These are phyloP conservation scores for Coniochaeta hoffmannii DNA, from an alignment of 2,329 filamentous ascomycete genomes.

Conservation along the genomic window DNA sequence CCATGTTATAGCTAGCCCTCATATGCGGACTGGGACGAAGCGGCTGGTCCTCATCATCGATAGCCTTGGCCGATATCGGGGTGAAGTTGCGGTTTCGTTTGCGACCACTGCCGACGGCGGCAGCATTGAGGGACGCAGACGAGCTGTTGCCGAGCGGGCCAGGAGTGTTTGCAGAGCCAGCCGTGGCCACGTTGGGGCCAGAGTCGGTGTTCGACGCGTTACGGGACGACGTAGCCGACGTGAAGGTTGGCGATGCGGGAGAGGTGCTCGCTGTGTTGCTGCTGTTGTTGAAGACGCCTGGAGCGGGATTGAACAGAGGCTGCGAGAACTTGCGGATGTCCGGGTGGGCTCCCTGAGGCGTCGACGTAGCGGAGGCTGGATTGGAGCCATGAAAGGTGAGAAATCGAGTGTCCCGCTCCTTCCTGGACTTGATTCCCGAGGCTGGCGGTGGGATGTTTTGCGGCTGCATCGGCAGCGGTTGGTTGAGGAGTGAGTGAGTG, in stretches of 20 bases:
- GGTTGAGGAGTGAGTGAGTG: conserved; percentile 40
- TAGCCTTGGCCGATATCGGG: conserved; percentile 34
- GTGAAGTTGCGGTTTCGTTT: conserved; percentile 42
- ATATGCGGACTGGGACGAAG: conserved; percentile 26
- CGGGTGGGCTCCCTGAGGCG: conserved; percentile 13
- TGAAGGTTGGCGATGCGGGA: conserved; percentile 21
- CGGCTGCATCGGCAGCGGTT: conserved; percentile 29
- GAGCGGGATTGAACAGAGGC: conserved; percentile 20
- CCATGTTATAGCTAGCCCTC: conserved; percentile 3
- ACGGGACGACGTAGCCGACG: conserved; percentile 21
- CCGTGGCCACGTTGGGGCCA: conserved; percentile 21
- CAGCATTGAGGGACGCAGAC: conserved; percentile 6
- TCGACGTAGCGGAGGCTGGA: conserved; percentile 10
- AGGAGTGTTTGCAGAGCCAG: conserved; percentile 14
- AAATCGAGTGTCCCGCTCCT: conserved; percentile 27
- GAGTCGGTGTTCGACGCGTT: conserved; percentile 22
- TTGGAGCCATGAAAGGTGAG: conserved; percentile 14
- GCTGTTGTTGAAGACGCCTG: neutral
- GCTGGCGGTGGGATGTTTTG: conserved; percentile 22
- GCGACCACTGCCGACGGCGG: conserved; percentile 12
- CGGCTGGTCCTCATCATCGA: conserved; percentile 41
- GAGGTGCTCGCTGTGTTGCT: conserved; percentile 14
- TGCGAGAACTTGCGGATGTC: conserved; percentile 34
- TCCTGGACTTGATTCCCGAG: conserved; percentile 33
- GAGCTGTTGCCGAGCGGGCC: conserved; percentile 8